A percentile compares a stretch with the other conserved stretches of the same genome.
Evolutionary conservation across 2,329 filamentous ascomycete genomes (phyloP).

Genomic region (Elsinoe arachidis): DNA sequence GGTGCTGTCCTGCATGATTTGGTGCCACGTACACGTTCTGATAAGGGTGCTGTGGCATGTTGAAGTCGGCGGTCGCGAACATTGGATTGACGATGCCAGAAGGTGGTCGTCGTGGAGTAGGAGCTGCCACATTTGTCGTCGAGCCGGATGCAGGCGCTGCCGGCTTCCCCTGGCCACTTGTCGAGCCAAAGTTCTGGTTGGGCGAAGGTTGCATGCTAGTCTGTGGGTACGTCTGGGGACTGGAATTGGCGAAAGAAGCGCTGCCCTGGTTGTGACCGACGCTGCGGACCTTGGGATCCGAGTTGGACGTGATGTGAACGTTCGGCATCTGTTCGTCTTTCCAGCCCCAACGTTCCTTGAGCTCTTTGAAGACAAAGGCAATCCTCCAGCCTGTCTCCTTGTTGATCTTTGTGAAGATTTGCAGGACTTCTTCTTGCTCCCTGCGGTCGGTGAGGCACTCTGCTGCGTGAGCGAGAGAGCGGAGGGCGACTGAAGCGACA

Average conservation of each 20-base stretch:
- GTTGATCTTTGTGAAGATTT: conserved; percentile 66
- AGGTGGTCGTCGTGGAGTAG: conserved; percentile 28
- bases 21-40: conserved; percentile 72
- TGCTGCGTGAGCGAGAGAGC: conserved; percentile 68
- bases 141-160: conserved; percentile 15
- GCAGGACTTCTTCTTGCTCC: conserved; percentile 73
- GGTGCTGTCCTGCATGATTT: conserved; percentile 29
- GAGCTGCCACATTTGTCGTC: conserved; percentile 17
- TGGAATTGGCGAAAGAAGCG: conserved; percentile 20
- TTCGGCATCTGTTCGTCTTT: conserved; percentile 34
- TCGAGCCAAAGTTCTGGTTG: background rate
- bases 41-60: conserved; percentile 69
- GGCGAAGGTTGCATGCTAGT: conserved; percentile 1
- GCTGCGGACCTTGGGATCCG: conserved; percentile 12
- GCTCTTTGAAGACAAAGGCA: conserved; percentile 59
- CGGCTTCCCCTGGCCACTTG: conserved; percentile 13
- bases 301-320: conserved; percentile 21
- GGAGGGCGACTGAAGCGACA: conserved; percentile 68
- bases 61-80: conserved; percentile 64
- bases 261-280: conserved; percentile 16
- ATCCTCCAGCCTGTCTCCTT: conserved; percentile 72
- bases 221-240: conserved; percentile 16
- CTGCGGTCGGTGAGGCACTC: conserved; percentile 58
- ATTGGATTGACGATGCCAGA: conserved; percentile 60
- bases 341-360: conserved; percentile 75